Evolutionary conservation across 495 filamentous ascomycete species (phyloP).

Genomic region (Paragyromitra xinjiangensis): DNA sequence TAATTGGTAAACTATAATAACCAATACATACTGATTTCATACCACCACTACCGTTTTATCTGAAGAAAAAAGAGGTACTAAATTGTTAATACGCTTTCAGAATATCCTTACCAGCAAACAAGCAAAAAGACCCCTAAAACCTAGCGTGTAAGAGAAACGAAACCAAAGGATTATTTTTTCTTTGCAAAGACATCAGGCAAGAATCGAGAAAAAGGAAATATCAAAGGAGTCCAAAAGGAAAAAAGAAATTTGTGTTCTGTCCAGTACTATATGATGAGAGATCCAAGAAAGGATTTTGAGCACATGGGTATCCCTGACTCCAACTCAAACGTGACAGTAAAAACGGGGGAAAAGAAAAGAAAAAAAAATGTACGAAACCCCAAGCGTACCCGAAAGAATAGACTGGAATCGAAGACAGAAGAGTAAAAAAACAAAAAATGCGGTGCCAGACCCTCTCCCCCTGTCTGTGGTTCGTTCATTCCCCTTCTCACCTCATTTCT

Average conservation of each 20-base stretch:
- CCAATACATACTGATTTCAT: background rate
- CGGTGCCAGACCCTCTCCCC: conserved; percentile 36
- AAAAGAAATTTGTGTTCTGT: conserved; percentile 15
- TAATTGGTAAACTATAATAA: background rate
- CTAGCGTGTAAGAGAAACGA: background rate
- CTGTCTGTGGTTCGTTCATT: conserved; percentile 3
- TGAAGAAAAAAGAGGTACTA: background rate
- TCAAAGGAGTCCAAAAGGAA: conserved; percentile 2
- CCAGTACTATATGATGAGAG: conserved; percentile 24
- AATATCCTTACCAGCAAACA: background rate
- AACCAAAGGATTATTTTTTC: conserved; percentile 8
- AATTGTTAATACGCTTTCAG: background rate
- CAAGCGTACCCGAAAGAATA: conserved; percentile 39
- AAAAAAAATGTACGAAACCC: conserved; percentile 29
- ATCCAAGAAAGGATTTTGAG: conserved; percentile 25
- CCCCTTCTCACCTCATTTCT: conserved; percentile 9
- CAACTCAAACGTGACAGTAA: conserved; percentile 2
- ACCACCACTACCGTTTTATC: background rate
- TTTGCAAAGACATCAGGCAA: background rate
- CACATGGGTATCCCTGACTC: conserved; percentile 3
- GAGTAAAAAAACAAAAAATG: conserved; percentile 15
- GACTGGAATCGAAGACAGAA: conserved; percentile 24
- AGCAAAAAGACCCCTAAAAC: background rate
- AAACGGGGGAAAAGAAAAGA: conserved; percentile 4
- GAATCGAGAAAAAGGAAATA: conserved; percentile 1